phyloP scores from a whole-genome alignment of 371 early-diverging fungal species.

The Mucor sp. region DNA sequence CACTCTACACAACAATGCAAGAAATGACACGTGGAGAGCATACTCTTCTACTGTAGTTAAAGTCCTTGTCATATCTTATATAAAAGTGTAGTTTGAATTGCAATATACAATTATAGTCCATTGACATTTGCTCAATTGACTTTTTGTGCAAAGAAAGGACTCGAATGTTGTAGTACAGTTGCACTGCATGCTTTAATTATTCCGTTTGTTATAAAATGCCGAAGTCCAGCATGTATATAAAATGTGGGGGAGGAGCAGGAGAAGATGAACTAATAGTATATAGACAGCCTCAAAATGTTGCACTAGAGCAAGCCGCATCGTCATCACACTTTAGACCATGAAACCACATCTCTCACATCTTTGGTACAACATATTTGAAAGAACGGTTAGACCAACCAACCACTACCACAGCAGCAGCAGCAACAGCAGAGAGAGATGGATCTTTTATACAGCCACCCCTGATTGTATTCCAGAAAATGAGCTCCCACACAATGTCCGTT shows the following conservation, averaged over 20 bases:
- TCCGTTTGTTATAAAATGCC: not conserved
- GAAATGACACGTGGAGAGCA: not conserved
- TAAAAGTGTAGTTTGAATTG: not conserved
- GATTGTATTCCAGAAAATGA: not conserved
- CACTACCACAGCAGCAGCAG: not conserved
- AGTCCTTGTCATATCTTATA: not conserved
- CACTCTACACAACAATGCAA: not conserved
- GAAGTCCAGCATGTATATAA: not conserved
- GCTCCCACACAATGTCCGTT: not conserved
- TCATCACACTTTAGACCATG: not conserved
- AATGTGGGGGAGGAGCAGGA: not conserved
- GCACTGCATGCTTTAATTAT: not conserved
- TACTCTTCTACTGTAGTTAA: not conserved
- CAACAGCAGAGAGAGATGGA: not conserved
- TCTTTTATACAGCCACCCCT: not conserved
- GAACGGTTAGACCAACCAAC: not conserved
- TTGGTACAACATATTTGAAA: not conserved
- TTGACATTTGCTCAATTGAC: not conserved
- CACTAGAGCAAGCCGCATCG: too few species aligned
- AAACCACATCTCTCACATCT: not conserved
- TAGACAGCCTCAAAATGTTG: too few species aligned
- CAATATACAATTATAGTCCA: not conserved
- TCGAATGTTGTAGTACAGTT: not conserved
- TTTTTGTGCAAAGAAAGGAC: not conserved
- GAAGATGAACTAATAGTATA: too few species aligned